Evolutionary conservation across 345 rosid genomes (phyloP).

Genomic region (Citrus trifoliata): DNA sequence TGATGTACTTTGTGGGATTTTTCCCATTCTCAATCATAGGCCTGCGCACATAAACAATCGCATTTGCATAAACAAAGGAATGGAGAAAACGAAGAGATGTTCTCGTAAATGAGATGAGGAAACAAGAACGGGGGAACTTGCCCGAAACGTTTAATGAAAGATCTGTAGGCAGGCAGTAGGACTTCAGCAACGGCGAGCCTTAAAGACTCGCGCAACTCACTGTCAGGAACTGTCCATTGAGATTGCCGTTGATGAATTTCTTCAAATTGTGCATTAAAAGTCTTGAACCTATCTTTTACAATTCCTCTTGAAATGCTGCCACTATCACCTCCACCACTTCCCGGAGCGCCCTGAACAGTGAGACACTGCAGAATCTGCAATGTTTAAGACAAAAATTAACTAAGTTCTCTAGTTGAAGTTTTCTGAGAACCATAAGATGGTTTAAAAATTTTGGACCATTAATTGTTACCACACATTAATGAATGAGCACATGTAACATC

Average conservation of each 20-base stretch:
- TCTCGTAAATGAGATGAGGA: not conserved
- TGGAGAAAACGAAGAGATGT: not conserved
- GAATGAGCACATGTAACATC: not conserved
- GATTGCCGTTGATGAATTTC: slow-evolving; percentile 92
- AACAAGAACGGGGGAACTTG: slow-evolving; percentile 19
- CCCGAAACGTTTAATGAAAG: slow-evolving; percentile 89
- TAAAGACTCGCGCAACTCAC: slow-evolving; percentile 84
- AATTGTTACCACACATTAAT: not conserved
- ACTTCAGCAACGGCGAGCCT: slow-evolving; percentile 98
- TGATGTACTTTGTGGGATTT: slow-evolving; percentile 79
- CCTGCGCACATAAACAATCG: slow-evolving; percentile 32
- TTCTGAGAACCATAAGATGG: not conserved
- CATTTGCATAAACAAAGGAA: slow-evolving; percentile 8
- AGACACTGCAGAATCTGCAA: slow-evolving; percentile 92
- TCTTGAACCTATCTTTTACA: slow-evolving; percentile 90
- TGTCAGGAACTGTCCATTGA: slow-evolving; percentile 98
- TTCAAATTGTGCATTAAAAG: slow-evolving; percentile 81
- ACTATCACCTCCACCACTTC: slow-evolving; percentile 33
- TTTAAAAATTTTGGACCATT: not conserved
- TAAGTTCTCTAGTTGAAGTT: not conserved
- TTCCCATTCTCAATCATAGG: slow-evolving; percentile 86
- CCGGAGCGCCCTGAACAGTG: slow-evolving; percentile 48
- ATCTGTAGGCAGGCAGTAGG: slow-evolving; percentile 91
- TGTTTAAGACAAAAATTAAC: not conserved
- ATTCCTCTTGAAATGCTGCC: slow-evolving; percentile 62